Evolutionary conservation across 192 early-diverging fungal species (phyloP).

Genomic region (Phlyctochytrium arcticum): DNA sequence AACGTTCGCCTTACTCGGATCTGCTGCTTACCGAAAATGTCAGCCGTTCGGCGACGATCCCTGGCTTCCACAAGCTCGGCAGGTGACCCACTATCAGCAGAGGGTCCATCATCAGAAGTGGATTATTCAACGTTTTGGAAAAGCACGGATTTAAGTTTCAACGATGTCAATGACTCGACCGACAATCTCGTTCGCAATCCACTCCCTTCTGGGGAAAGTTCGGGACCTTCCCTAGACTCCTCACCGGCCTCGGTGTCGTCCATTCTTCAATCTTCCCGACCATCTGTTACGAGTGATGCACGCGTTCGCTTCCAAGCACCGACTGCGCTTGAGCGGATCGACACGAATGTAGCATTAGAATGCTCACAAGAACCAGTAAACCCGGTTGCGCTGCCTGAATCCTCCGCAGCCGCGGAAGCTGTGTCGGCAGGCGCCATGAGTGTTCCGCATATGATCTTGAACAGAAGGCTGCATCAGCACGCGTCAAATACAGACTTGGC

Average conservation of each 20-base stretch:
- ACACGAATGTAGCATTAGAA: not conserved
- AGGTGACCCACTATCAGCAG: too few relatives aligned
- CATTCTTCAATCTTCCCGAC: not conserved
- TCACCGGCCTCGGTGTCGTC: not conserved
- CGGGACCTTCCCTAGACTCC: not conserved
- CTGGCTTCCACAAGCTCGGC: too few relatives aligned
- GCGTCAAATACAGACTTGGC: not conserved
- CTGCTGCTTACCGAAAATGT: too few relatives aligned
- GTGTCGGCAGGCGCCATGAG: not conserved
- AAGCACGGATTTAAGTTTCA: too few relatives aligned
- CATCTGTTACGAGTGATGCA: not conserved
- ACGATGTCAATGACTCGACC: not conserved
- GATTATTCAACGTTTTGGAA: too few relatives aligned
- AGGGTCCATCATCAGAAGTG: too few relatives aligned
- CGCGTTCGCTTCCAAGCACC: not conserved
- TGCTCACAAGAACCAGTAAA: not conserved
- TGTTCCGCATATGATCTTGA: not conserved
- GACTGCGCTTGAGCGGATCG: not conserved
- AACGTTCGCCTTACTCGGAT: too few relatives aligned
- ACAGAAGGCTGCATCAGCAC: not conserved
- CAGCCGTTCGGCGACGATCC: too few relatives aligned
- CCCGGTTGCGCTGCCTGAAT: not conserved
- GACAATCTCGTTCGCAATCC: not conserved
- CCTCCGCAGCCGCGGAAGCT: not conserved
- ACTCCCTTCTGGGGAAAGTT: not conserved